Conservation (phyloP, 495 filamentous ascomycete species). For the Clavariopsis aquatica region DNA sequence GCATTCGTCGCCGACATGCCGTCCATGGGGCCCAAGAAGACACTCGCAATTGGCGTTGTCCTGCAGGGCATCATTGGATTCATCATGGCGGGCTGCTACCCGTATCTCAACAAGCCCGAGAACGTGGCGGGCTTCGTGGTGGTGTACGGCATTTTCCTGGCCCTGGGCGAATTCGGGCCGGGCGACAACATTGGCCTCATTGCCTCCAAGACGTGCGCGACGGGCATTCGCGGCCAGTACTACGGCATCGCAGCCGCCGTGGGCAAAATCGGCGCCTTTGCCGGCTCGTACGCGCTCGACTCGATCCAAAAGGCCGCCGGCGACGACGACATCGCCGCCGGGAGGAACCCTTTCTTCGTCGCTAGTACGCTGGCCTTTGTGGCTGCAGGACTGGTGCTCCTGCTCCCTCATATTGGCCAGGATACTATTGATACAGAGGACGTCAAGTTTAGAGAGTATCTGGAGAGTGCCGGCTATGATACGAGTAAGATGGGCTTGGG, state of each 20-base stretch:
- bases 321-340: constrained; percentile 57
- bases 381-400: constrained; percentile 38
- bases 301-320: constrained; percentile 63
- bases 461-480: constrained; percentile 70
- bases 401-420: constrained; percentile 45
- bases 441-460: constrained; percentile 65
- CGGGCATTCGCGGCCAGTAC: constrained; percentile 83
- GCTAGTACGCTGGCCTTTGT: constrained; percentile 42
- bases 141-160: constrained; percentile 78
- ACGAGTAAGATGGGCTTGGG: constrained; percentile 62
- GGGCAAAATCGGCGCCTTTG: constrained; percentile 87
- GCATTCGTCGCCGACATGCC: constrained; percentile 64
- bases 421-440: constrained; percentile 48
- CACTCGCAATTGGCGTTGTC: constrained; percentile 65
- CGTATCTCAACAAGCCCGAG: constrained; percentile 57
- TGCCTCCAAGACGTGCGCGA: constrained; percentile 84
- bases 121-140: constrained; percentile 77
- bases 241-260: constrained; percentile 84
- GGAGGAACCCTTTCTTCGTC: constrained; percentile 66
- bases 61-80: constrained; percentile 78
- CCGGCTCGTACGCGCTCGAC: constrained; percentile 82
- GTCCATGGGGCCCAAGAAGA: constrained; percentile 70
- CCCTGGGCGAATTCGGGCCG: constrained; percentile 81
- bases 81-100: constrained; percentile 80
- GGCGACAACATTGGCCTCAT: constrained; percentile 90